Evolutionary conservation across 805 yeast species (phyloP), one percentile per base, ranked within the genome.

Genomic region (Metschnikowia cubensis): DNA sequence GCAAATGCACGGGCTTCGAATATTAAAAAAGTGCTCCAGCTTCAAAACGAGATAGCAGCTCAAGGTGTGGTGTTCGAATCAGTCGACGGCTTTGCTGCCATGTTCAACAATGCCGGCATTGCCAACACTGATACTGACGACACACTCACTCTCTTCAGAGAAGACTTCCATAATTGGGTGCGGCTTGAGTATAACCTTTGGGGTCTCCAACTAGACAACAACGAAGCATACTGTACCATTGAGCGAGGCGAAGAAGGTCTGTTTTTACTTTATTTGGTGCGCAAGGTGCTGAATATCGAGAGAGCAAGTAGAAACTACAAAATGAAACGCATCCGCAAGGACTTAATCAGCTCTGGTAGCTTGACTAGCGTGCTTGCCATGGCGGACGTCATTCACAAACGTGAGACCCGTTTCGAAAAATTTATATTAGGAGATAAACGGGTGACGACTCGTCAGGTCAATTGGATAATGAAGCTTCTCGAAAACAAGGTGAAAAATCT

Each of bases 61-160:
- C 35, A 62, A 52, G 42, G 41, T 10, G 63, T 73, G 13, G 65
- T 69, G 1, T 61, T 75, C 50, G 65, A 68, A 2, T 67, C 79
- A 0, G 69, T 69, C 51, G 71, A 72, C 37, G 70, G 72, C 3
- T 70, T 77, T 48, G 57, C 64, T 8, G 68, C 45, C 32, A 49
- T 49, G 55, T 41, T 56, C 20, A 38, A 34, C 21, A 37, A 17
- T n/a, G 18, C 29, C 14, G 36, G 37, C 18, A 10, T 42, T n/a
- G 25, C 40, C 8, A 60, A 42, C 42, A 50, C 53, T n/a, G 44
- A 50, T 6, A 36, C 48, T 5, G 48, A 45, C 3, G 43, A 22
- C 2, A 57, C 65, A 1, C 55, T 57, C 39, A 35, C 46, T 13
- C 52, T 51, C 4, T 50, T 70, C 32, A 31, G 45, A 18, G 17